A percentile compares a stretch with the other conserved stretches of the same genome.
phyloP scores from a whole-genome alignment of 768 basidiomycete species.

The Hericium erinaceus region DNA sequence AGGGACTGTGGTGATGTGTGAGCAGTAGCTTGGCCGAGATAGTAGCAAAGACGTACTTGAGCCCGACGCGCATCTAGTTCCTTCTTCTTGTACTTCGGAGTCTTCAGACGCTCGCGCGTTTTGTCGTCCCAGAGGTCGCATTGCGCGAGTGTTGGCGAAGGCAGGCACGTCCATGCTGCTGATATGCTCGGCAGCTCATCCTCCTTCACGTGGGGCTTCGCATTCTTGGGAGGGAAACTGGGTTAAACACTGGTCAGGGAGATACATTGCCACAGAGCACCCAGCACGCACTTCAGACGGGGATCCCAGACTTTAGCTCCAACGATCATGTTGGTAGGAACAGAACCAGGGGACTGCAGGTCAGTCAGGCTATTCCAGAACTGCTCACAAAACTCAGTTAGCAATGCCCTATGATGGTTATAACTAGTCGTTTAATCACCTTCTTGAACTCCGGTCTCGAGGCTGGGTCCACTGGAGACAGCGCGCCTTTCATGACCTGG shows the following conservation, averaged over 20 bases:
- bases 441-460: conserved; percentile 47
- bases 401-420: background rate
- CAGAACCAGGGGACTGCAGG: conserved; percentile 53
- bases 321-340: conserved; percentile 68
- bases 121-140: conserved; percentile 69
- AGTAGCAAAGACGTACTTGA: conserved; percentile 35
- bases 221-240: conserved; percentile 82
- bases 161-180: conserved; percentile 34
- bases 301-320: conserved; percentile 83
- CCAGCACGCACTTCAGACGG: conserved; percentile 55
- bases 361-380: conserved; percentile 59
- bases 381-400: conserved; percentile 23
- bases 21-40: background rate
- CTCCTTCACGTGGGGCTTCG: conserved; percentile 31
- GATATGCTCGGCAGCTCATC: conserved; percentile 18
- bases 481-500: conserved; percentile 42
- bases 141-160: conserved; percentile 48
- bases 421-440: conserved; percentile 26
- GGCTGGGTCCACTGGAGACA: conserved; percentile 24
- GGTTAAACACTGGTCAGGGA: background rate
- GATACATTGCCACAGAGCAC: background rate
- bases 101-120: conserved; percentile 39
- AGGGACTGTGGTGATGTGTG: conserved; percentile 38
- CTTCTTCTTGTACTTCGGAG: conserved; percentile 68
- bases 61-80: conserved; percentile 79